Evolutionary conservation across 768 basidiomycete species (phyloP).

Genomic region (Suillus paluster): DNA sequence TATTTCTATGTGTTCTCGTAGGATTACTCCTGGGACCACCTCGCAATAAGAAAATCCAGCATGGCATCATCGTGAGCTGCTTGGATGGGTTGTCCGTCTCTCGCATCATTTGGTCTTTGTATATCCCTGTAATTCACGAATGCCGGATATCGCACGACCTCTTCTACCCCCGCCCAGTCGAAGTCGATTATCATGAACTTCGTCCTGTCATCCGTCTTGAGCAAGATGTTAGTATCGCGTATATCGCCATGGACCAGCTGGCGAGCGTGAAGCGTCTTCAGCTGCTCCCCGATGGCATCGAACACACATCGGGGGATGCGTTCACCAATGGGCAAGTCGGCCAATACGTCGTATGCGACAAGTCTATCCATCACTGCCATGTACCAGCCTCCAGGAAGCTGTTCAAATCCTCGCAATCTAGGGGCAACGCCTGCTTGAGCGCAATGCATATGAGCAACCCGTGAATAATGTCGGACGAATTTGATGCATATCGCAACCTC

Average conservation of each 20-base stretch:
- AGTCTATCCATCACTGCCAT: conserved; percentile 41
- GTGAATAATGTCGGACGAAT: conserved; percentile 29
- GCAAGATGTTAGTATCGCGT: conserved; percentile 27
- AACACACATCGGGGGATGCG: neutral
- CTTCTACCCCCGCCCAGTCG: conserved; percentile 31
- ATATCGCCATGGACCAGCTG: conserved; percentile 29
- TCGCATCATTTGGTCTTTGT: conserved; percentile 1
- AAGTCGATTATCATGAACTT: conserved; percentile 30
- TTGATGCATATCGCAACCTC: conserved; percentile 30
- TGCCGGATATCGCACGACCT: conserved; percentile 26
- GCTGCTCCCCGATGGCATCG: neutral
- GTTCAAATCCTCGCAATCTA: conserved; percentile 26
- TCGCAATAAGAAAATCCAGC: neutral
- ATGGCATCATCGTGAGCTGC: conserved; percentile 8
- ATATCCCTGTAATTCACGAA: conserved; percentile 9
- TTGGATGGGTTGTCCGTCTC: neutral
- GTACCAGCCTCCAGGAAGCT: conserved; percentile 33
- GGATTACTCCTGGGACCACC: too few relatives aligned
- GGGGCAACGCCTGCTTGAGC: conserved; percentile 31
- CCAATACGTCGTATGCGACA: conserved; percentile 5
- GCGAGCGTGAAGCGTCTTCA: conserved; percentile 17
- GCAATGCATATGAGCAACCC: conserved; percentile 28
- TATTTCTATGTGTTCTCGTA: too few relatives aligned
- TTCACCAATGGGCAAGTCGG: too few relatives aligned
- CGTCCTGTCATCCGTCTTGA: neutral